Evolutionary conservation across 208 protist genomes (phyloP), one percentile per base, ranked within the genome.

Genomic region (Trypanosoma mega): DNA sequence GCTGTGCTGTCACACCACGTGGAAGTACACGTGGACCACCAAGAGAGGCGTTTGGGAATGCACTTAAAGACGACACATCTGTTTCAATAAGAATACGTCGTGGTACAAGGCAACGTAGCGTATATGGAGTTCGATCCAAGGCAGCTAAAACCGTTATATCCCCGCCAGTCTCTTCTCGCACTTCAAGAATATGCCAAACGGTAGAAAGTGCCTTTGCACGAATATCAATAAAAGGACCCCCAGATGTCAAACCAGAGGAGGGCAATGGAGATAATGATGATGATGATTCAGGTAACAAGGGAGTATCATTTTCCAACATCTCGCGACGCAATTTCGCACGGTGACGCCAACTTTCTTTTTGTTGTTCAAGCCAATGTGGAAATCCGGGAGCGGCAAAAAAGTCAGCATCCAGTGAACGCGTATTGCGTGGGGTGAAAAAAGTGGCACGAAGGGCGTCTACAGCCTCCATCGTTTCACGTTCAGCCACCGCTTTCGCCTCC

Each of bases 131-230:
- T 20, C 71, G 56, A 0, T 85, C 85, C 26, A 96, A 62, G 12
- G 69, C 74, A 2, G 75, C 85, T 47, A 96, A 60, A 7, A 90
- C 85, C 23, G 69, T 69, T 21, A 96, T 61, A 39, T 86, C 78
- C 26, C 87, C 81, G 6, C 68, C 68, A 8, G 50, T 49, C 16
- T 85, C 80, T 18, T 53, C 24, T 14, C 90, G 81, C 36, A 93
- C 75, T 60, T 96, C 90, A 31, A 96, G 47, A 29, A 96, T 73
- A 37, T 91, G 72, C 87, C 90, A 96, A 21, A 65, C 70, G 0
- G 71, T 50, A 3, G 85, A 67, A 31, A 96, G 60, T 18, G 90
- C 86, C 39, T 81, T 79, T 6, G 82, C 80, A 48, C 84, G 90
- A 16, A 91, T 36, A 60, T 96, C 87, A 54, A 96, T 88, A 60